phyloP scores from a whole-genome alignment of 306 rosid genomes.

The Adenanthera pavonina region DNA sequence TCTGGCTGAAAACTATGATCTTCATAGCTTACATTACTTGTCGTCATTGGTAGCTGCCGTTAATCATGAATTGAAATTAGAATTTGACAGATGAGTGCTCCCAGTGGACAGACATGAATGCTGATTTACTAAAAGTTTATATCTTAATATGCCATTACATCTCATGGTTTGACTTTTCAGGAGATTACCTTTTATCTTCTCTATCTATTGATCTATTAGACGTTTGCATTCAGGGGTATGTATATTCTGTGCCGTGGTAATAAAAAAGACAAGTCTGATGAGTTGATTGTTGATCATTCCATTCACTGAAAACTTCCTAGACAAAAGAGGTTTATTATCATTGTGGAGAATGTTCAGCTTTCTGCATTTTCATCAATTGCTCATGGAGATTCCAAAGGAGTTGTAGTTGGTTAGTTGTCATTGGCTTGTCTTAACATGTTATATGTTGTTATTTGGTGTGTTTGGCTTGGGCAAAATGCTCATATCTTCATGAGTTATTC shows the following conservation, averaged over 20 bases:
- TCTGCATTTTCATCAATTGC: background rate
- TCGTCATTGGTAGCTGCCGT: background rate
- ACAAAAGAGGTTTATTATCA: background rate
- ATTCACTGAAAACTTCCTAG: background rate
- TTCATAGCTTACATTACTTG: background rate
- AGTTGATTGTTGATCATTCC: background rate
- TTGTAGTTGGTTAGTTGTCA: background rate
- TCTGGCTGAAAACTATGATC: background rate
- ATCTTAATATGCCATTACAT: background rate
- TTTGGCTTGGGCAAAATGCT: background rate
- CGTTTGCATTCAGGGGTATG: background rate
- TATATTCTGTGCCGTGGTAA: constrained; percentile 18
- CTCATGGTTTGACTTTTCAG: background rate
- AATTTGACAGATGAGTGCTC: background rate
- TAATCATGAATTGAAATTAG: background rate
- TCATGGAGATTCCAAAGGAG: background rate
- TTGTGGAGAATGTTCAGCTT: constrained; percentile 9
- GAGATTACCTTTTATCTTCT: constrained; percentile 21
- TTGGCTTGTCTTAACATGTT: background rate
- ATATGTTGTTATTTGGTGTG: background rate
- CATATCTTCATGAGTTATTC: background rate
- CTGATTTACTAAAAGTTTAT: constrained; percentile 6
- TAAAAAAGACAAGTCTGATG: background rate
- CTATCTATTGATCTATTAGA: background rate
- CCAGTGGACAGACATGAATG: background rate